Percentiles rank a stretch among this genome's conserved stretches.
phyloP scores from a whole-genome alignment of 164 flowering plant species.

The Dillenia suffruticosa region DNA sequence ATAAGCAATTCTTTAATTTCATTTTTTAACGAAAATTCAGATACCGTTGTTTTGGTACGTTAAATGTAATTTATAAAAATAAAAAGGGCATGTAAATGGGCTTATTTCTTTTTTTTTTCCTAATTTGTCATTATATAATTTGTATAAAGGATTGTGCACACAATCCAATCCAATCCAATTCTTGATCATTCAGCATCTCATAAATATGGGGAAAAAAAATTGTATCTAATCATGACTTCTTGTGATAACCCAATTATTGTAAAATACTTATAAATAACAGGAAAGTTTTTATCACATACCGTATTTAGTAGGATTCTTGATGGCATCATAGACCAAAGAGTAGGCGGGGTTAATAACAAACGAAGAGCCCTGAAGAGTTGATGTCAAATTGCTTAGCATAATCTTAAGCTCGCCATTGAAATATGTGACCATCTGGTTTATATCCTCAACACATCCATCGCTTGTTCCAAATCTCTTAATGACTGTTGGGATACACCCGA shows the following conservation, averaged over 20 bases:
- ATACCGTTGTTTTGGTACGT: no score
- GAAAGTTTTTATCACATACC: constrained; percentile 20
- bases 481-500: constrained; percentile 37
- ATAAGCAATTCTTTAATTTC: no score
- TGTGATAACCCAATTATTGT: no score
- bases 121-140: background rate
- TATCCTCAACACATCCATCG: constrained; percentile 34
- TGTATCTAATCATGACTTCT: no score
- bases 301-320: constrained; percentile 29
- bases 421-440: constrained; percentile 20
- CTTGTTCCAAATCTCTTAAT: background rate
- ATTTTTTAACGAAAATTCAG: no score
- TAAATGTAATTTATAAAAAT: no score
- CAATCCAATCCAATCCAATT: no score
- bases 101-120: no score
- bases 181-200: no score
- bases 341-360: constrained; percentile 31
- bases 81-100: no score
- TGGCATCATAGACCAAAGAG: constrained; percentile 24
- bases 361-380: constrained; percentile 23
- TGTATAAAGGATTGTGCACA: background rate
- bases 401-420: constrained; percentile 31
- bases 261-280: background rate
- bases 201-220: no score
- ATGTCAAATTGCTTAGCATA: constrained; percentile 26